Percentiles rank a stretch among this genome's conserved stretches.
Evolutionary conservation across 1,139 yeast genomes (phyloP).

Genomic region (Suhomyces yuchorum): DNA sequence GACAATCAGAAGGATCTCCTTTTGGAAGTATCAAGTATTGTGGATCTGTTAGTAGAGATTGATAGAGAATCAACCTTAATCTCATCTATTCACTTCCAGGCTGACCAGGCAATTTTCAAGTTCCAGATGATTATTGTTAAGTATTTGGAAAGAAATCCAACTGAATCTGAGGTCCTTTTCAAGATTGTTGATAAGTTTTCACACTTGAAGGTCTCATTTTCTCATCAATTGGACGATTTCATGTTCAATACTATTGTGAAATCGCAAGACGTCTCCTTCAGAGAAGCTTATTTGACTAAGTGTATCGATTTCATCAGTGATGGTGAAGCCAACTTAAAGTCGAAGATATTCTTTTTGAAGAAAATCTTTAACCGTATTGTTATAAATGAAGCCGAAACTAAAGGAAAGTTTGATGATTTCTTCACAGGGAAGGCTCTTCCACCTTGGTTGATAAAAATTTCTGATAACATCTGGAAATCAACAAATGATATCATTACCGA

Average conservation of each 20-base stretch:
- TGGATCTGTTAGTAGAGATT: slow-evolving; percentile 47
- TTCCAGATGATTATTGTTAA: slow-evolving; percentile 58
- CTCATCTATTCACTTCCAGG: slow-evolving; percentile 68
- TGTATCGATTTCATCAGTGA: slow-evolving; percentile 52
- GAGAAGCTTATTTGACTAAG: slow-evolving; percentile 54
- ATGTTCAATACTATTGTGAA: slow-evolving; percentile 60
- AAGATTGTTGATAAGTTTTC: slow-evolving; percentile 52
- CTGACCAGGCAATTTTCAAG: slow-evolving; percentile 69
- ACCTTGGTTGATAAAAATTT: slow-evolving; percentile 65
- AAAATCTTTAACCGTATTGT: slow-evolving; percentile 68
- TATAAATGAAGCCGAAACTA: slow-evolving; percentile 58
- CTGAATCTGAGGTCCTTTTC: slow-evolving; percentile 42
- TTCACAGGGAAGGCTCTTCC: slow-evolving; percentile 39
- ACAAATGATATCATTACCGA: slow-evolving; percentile 54
- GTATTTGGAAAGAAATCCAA: slow-evolving; percentile 41
- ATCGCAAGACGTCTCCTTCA: slow-evolving; percentile 46
- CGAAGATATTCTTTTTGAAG: slow-evolving; percentile 66
- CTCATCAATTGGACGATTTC: slow-evolving; percentile 55
- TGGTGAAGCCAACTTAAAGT: slow-evolving; percentile 43
- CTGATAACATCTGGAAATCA: slow-evolving; percentile 72
- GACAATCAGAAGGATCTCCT: slow-evolving; percentile 52
- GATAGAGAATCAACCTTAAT: slow-evolving; percentile 47
- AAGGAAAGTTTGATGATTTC: slow-evolving; percentile 53
- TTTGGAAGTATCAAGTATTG: slow-evolving; percentile 46
- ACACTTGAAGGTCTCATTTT: slow-evolving; percentile 48